These are phyloP conservation scores for Cladochytrium replicatum DNA, from an alignment of 192 early-diverging fungal species.

Conservation along the genomic window DNA sequence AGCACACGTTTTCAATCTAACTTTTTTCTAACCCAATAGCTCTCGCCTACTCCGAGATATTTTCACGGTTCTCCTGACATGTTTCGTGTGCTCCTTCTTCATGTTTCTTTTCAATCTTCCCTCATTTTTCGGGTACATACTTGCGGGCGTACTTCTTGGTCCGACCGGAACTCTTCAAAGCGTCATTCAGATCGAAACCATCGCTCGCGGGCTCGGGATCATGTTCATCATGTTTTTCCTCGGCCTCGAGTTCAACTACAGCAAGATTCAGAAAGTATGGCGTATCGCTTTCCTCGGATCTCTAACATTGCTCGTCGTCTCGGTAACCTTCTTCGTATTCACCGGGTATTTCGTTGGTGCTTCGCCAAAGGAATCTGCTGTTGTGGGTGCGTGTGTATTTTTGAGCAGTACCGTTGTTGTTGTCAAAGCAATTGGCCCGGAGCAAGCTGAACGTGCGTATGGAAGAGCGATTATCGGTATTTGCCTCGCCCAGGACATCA, in stretches of 20 bases:
- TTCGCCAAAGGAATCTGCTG: slow-evolving; percentile 29
- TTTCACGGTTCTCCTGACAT: slow-evolving; percentile 6
- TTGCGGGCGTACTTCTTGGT: slow-evolving; percentile 40
- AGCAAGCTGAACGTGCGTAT: slow-evolving; percentile 42
- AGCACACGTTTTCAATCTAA: background rate
- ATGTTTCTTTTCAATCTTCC: slow-evolving; percentile 14
- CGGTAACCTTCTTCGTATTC: slow-evolving; percentile 21
- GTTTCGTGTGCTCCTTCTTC: slow-evolving; percentile 13
- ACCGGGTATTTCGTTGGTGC: slow-evolving; percentile 25
- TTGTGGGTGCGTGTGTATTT: slow-evolving; percentile 41
- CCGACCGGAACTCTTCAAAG: slow-evolving; percentile 31
- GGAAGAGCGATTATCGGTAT: slow-evolving; percentile 50
- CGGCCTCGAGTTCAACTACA: slow-evolving; percentile 47
- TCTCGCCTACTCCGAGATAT: slow-evolving; percentile 10
- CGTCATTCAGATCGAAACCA: slow-evolving; percentile 43
- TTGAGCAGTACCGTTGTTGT: slow-evolving; percentile 44
- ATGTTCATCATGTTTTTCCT: slow-evolving; percentile 49
- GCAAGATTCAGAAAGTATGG: slow-evolving; percentile 42
- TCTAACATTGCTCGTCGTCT: slow-evolving; percentile 27
- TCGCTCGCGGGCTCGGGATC: slow-evolving; percentile 41
- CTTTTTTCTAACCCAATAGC: slow-evolving; percentile 9
- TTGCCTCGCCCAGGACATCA: slow-evolving; percentile 39
- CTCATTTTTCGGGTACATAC: slow-evolving; percentile 49
- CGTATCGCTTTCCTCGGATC: slow-evolving; percentile 35
- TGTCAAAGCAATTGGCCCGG: slow-evolving; percentile 22